Evolutionary conservation across 2,329 filamentous ascomycete genomes (phyloP), one percentile per base, ranked within the genome.

Genomic region (Macroventuria anomochaeta): DNA sequence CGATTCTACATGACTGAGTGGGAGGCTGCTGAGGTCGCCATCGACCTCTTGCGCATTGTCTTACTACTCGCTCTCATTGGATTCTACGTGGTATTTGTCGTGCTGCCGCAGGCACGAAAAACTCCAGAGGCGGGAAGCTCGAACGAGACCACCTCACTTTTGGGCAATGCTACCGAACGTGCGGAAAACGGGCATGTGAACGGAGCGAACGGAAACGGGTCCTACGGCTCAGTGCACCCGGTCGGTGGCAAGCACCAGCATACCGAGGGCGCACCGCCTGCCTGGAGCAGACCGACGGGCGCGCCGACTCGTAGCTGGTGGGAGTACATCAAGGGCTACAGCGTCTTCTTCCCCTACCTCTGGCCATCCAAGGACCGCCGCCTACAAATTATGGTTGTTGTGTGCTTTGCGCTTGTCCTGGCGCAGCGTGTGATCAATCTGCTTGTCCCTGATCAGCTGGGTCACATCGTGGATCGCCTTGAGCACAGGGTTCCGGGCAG

Each of bases 261-360:
- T 59, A 72, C 80, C 18, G 75, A 81, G 57, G 88, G 91, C 53
- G 83, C 85, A 44, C 85, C 85, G 20, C 86, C 88, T 8, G 91
- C 90, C 5, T 97, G 96, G 81, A 96, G 96, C 73, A 88, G 93
- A 63, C 93, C 93, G 2, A 88, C 89, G 31, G 93, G 91, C 60
- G 84, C 91, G 7, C 93, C 91, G 2, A 89, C 90, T 63, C 91
- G 90, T 63, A 95, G 88, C 46, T 99, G 95, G 95, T 96, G 90
- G 86, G 93, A 97, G 71, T 99, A 99, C 73, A 80, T 97, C 56
- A 87, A 88, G 59, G 92, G 93, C 38, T 99, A 97, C 75, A 90
- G 88, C 11, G 81, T 97, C 44, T 96, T 99, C 76, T 96, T 97
- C 72, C 93, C 93, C 0, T 99, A 97, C 71, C 85, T 97, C 53